Base-by-base conservation (phyloP, 345 rosid genomes). In the Arabidopsis suecica region DNA sequence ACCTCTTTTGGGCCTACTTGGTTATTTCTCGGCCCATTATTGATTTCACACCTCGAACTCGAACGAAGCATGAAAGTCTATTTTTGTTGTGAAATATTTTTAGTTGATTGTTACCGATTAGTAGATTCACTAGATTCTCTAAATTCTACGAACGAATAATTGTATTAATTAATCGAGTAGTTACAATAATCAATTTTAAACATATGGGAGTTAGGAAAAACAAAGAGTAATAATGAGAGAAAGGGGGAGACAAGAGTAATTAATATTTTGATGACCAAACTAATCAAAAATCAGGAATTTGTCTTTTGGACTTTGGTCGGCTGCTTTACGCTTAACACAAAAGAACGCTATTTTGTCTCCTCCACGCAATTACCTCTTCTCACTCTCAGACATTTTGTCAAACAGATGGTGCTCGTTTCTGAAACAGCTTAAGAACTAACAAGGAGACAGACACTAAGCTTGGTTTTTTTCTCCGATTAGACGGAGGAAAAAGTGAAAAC, bases 1-100 rank as follows among this genome's bases (percentile, higher is more conserved):
- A 0, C 99, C 98, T 2, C 84, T 96, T 0, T 82, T 93, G 66
- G 99, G 99, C 56, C 93, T 89, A 23, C 86, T 96, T 36, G 91
- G 87, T 20, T 91, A 76, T 83, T 91, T 93, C 71, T 81, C 93
- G 13, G 86, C 90, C 81, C 97, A 80, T 73, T 72, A 75, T 57
- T 78, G 59, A 69, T 36, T 23, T 74, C 38, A 16, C 13, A 72
- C 28, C 12, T 28, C 32, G 32, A 28, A 28, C 30, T 28, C 30
- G 30, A 28, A 2, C 30, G 30, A 28, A 2, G 30, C 30, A 28
- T 28, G 30, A 28, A 16, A 28, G 32, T 28, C 3, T 28, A 28
- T 28, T 28, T 28, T 28, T 28, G 32, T 28, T 28, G 32, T 28
- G 32, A 28, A 25, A 25, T 1, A 25, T 25, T 25, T 25, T 25